Conservation (phyloP, 129 eudicot species). For the Lactuca sativa region DNA sequence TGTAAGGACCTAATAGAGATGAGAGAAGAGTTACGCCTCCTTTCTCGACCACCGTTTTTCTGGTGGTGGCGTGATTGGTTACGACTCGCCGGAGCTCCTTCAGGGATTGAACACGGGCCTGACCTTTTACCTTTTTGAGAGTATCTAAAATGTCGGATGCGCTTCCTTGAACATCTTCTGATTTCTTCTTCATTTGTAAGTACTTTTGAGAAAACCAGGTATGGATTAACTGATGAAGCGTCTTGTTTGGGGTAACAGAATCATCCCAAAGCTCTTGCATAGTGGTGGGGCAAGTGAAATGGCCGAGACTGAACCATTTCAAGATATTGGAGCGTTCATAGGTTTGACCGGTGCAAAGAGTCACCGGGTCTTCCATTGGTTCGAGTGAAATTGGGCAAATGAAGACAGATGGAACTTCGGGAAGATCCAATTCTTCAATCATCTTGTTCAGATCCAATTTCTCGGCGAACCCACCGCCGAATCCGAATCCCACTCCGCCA, state of each 20-base stretch:
- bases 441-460: conserved; percentile 52
- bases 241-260: conserved; percentile 49
- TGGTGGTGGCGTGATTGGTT: conserved; percentile 27
- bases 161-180: conserved; percentile 53
- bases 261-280: conserved; percentile 79
- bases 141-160: conserved; percentile 36
- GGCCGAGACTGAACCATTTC: conserved; percentile 60
- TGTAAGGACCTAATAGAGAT: conserved; percentile 47
- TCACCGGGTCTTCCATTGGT: conserved; percentile 62
- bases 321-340: conserved; percentile 52
- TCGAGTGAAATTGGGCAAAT: conserved; percentile 65
- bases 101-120: conserved; percentile 45
- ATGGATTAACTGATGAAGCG: conserved; percentile 45
- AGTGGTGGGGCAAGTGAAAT: conserved; percentile 62
- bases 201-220: conserved; percentile 59
- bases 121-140: conserved; percentile 51
- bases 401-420: conserved; percentile 59
- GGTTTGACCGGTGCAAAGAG: conserved; percentile 68
- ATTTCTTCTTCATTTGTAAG: conserved; percentile 48
- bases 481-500: conserved; percentile 35
- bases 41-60: conserved; percentile 38
- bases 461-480: conserved; percentile 50
- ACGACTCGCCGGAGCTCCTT: conserved; percentile 43
- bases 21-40: conserved; percentile 41
- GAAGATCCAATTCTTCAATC: conserved; percentile 42